phyloP scores from a whole-genome alignment of 2,329 filamentous ascomycete genomes.

The Eurotiales sp. region DNA sequence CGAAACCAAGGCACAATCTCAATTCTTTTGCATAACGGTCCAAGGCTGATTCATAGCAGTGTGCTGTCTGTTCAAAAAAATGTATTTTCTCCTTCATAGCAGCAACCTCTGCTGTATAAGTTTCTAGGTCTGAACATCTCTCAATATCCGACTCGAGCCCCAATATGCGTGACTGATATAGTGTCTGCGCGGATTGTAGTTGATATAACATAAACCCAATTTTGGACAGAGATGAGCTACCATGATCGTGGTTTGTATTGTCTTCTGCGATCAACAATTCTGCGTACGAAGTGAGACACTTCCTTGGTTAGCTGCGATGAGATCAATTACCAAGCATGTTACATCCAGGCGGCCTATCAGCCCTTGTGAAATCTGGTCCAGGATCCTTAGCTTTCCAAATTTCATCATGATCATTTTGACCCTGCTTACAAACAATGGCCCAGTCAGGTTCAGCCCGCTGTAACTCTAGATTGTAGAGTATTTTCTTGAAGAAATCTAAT shows the following conservation, averaged over 20 bases:
- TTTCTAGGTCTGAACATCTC: neutral
- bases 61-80: neutral
- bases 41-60: neutral
- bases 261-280: neutral
- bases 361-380: neutral
- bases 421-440: neutral
- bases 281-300: neutral
- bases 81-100: neutral
- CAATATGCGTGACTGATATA: neutral
- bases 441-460: neutral
- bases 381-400: neutral
- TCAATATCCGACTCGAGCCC: neutral
- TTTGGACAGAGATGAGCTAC: neutral
- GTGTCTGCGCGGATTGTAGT: neutral
- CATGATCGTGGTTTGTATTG: neutral
- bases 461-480: too few relatives aligned
- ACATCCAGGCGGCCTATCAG: neutral
- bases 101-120: neutral
- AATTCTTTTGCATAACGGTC: neutral
- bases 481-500: too few relatives aligned
- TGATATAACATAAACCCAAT: conserved; percentile 1
- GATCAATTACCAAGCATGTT: neutral
- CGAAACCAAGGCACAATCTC: neutral
- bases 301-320: neutral
- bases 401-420: conserved; percentile 1